These are phyloP conservation scores for Coniferiporia weirii DNA, from an alignment of 1,284 basidiomycete genomes.

Conservation along the genomic window DNA sequence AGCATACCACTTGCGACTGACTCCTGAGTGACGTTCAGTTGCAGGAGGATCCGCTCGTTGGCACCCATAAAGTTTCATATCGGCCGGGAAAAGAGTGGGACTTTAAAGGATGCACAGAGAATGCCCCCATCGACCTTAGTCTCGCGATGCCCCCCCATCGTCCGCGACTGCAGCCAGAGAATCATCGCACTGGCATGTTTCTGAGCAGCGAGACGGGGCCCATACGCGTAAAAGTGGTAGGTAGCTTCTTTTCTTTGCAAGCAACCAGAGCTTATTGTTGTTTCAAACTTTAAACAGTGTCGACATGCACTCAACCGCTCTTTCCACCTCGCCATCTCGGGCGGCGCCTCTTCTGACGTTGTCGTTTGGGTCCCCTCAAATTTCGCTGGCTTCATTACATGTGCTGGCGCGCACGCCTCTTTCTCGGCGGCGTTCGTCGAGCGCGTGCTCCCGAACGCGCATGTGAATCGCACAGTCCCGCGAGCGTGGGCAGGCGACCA, in stretches of 20 bases:
- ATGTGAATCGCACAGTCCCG: conserved; percentile 40
- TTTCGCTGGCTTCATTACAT: conserved; percentile 61
- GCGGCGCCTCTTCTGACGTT: conserved; percentile 48
- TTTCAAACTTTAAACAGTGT: conserved; percentile 39
- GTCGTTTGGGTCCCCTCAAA: conserved; percentile 73
- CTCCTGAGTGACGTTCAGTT: conserved; percentile 1
- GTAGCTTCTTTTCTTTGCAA: conserved; percentile 25
- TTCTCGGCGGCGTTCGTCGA: conserved; percentile 72
- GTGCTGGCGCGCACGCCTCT: conserved; percentile 40
- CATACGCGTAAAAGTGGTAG: conserved; percentile 65
- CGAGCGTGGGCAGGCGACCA: conserved; percentile 47
- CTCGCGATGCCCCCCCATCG: conserved; percentile 71
- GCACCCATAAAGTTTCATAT: conserved; percentile 55
- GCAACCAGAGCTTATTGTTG: neutral
- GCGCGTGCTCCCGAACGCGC: conserved; percentile 55
- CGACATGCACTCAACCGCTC: conserved; percentile 55
- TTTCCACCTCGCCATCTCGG: conserved; percentile 62
- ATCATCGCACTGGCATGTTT: conserved; percentile 65
- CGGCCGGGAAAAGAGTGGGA: conserved; percentile 53
- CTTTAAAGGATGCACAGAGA: conserved; percentile 48
- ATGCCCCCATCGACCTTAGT: conserved; percentile 52
- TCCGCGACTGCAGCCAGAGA: conserved; percentile 60
- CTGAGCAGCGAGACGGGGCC: conserved; percentile 45
- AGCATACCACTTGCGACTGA: neutral
- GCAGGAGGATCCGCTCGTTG: conserved; percentile 24